These are phyloP conservation scores for Ophiostoma ips DNA, from an alignment of 2,329 filamentous ascomycete genomes.

Conservation along the genomic window DNA sequence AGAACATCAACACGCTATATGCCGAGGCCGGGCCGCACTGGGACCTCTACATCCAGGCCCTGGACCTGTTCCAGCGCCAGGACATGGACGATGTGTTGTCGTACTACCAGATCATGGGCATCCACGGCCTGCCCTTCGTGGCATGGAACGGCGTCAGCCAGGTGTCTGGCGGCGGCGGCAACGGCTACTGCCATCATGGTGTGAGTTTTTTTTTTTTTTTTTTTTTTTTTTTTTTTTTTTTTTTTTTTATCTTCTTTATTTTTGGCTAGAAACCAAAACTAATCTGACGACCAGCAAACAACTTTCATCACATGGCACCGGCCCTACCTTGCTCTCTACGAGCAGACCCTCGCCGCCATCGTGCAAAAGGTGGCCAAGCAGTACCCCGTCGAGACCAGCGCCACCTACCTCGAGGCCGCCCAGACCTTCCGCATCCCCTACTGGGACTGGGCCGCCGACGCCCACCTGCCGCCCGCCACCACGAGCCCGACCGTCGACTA, in stretches of 20 bases:
- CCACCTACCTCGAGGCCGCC: conserved; percentile 30
- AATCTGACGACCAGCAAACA: conserved; percentile 26
- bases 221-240: neutral
- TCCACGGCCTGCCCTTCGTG: conserved; percentile 21
- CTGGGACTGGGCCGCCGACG: conserved; percentile 39
- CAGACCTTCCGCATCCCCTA: conserved; percentile 33
- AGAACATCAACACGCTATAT: conserved; percentile 34
- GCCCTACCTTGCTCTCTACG: conserved; percentile 38
- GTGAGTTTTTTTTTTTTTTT: neutral
- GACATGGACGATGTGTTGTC: conserved; percentile 30
- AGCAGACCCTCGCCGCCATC: conserved; percentile 39
- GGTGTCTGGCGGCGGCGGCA: conserved; percentile 21
- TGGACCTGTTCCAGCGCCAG: conserved; percentile 28
- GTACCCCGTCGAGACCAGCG: conserved; percentile 24
- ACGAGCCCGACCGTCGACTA: conserved; percentile 18
- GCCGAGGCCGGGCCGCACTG: conserved; percentile 28
- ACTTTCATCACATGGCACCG: conserved; percentile 42
- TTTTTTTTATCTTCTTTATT: neutral
- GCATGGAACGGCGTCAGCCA: conserved; percentile 24
- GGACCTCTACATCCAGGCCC: conserved; percentile 36
- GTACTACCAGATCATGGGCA: conserved; percentile 33
- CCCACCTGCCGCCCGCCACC: conserved; percentile 28
- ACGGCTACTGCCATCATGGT: conserved; percentile 33
- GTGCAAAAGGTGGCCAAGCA: conserved; percentile 31
- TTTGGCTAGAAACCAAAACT: too few species aligned